These are phyloP conservation scores for Syzygium oleosum DNA, from an alignment of 345 rosid species.

Conservation along the genomic window DNA sequence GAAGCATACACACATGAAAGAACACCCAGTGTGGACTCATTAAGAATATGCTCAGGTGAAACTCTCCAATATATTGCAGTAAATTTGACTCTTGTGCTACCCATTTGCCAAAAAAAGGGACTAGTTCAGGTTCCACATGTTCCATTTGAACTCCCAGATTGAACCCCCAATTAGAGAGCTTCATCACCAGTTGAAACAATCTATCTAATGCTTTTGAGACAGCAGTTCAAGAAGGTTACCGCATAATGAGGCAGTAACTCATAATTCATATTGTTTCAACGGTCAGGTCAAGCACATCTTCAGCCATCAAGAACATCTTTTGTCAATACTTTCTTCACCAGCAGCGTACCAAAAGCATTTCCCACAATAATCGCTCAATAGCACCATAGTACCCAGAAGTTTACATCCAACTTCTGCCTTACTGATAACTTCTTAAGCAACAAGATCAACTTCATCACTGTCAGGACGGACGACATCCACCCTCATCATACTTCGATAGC, in stretches of 20 bases:
- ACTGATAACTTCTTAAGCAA: slow-evolving; percentile 28
- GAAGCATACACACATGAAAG: background rate
- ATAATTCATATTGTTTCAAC: background rate
- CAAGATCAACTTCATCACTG: slow-evolving; percentile 75
- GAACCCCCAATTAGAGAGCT: background rate
- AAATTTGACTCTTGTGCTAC: background rate
- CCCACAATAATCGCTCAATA: background rate
- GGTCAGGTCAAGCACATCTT: background rate
- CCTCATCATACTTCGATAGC: slow-evolving; percentile 79
- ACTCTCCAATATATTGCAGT: background rate
- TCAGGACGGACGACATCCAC: slow-evolving; percentile 72
- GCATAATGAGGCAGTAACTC: background rate
- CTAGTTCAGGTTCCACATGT: background rate
- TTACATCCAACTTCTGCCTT: background rate
- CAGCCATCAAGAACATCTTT: background rate
- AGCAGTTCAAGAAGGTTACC: background rate
- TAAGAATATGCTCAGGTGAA: background rate
- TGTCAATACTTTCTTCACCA: background rate
- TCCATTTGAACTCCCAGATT: background rate
- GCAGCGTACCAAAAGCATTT: background rate
- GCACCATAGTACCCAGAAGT: background rate
- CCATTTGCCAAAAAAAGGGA: background rate
- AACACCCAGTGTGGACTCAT: background rate
- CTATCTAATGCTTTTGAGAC: background rate
- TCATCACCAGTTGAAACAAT: background rate